A percentile compares a stretch with the other conserved stretches of the same genome.
These are phyloP conservation scores for Exserohilum rostratum DNA, from an alignment of 2,329 filamentous ascomycete species.

Conservation along the genomic window DNA sequence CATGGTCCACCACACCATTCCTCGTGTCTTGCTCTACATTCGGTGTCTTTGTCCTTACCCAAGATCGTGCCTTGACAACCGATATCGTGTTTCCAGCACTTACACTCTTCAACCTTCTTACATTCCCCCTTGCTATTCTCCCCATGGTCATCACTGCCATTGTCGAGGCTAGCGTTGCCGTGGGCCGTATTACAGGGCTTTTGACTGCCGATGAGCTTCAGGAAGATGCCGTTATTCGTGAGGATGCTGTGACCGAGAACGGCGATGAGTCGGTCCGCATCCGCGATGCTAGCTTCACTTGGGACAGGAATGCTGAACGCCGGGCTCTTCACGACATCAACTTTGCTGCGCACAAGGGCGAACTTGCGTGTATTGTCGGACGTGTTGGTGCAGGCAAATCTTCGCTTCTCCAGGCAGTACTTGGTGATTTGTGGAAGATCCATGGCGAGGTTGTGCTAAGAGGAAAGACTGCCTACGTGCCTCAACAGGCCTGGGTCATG, in stretches of 20 bases:
- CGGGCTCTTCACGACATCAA: constrained; percentile 81
- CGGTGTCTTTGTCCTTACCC: constrained; percentile 87
- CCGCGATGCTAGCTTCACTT: constrained; percentile 86
- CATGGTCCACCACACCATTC: constrained; percentile 97
- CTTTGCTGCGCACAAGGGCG: constrained; percentile 88
- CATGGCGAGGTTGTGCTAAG: constrained; percentile 82
- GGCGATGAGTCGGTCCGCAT: constrained; percentile 89
- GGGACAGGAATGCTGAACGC: constrained; percentile 79
- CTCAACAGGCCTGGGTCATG: constrained; percentile 94
- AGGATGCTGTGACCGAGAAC: constrained; percentile 71
- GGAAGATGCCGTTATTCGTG: constrained; percentile 74
- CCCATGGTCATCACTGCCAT: constrained; percentile 98
- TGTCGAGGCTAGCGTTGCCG: constrained; percentile 93
- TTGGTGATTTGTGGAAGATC: constrained; percentile 91
- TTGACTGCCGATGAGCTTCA: constrained; percentile 90
- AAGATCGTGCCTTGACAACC: constrained; percentile 80
- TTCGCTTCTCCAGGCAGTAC: constrained; percentile 83
- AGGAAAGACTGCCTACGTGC: constrained; percentile 86
- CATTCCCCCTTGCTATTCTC: constrained; percentile 89
- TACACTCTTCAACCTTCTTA: constrained; percentile 93
- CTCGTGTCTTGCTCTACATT: constrained; percentile 97
- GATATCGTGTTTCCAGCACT: constrained; percentile 94
- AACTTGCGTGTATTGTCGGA: constrained; percentile 90
- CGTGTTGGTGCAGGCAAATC: constrained; percentile 96
- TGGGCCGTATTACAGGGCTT: constrained; percentile 82